Conservation (phyloP, 176 grass and related monocot genomes). For the Thinopyrum elongatum region DNA sequence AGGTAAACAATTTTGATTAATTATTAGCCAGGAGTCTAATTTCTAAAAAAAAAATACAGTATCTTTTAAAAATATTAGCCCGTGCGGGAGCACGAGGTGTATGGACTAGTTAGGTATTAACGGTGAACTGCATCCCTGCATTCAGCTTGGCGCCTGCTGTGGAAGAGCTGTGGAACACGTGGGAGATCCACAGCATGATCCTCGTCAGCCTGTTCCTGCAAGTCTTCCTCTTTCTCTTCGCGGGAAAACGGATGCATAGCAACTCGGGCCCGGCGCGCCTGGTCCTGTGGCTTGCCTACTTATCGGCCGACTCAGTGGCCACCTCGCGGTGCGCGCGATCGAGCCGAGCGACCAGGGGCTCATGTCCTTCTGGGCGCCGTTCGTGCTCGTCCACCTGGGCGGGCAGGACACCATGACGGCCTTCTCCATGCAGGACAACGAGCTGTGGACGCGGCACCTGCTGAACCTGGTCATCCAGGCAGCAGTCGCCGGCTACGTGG, state of each 20-base stretch:
- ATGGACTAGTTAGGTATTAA: too few relatives aligned
- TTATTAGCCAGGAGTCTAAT: too few relatives aligned
- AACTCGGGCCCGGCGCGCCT: too few relatives aligned
- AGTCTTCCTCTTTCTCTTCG: too few relatives aligned
- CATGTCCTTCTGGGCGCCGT: neutral
- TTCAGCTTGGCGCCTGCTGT: neutral
- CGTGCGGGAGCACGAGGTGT: too few relatives aligned
- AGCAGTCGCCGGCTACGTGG: neutral
- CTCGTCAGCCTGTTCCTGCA: neutral
- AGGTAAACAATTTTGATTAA: too few relatives aligned
- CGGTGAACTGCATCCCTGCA: too few relatives aligned
- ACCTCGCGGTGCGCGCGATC: neutral
- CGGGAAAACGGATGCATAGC: too few relatives aligned
- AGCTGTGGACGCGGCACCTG: neutral
- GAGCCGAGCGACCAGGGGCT: neutral
- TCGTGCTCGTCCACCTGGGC: neutral
- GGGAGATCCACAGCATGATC: neutral
- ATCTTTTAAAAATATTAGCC: too few relatives aligned
- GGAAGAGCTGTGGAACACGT: neutral
- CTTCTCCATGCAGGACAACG: conserved; percentile 9
- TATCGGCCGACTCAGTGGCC: neutral
- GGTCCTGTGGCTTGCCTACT: neutral
- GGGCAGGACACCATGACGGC: conserved; percentile 6
- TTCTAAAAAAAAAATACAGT: too few relatives aligned
- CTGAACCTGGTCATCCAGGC: neutral